A percentile compares a stretch with the other conserved stretches of the same genome.
Evolutionary conservation across 73 alveolate species (phyloP).

Genomic region (Symbiodinium natans): DNA sequence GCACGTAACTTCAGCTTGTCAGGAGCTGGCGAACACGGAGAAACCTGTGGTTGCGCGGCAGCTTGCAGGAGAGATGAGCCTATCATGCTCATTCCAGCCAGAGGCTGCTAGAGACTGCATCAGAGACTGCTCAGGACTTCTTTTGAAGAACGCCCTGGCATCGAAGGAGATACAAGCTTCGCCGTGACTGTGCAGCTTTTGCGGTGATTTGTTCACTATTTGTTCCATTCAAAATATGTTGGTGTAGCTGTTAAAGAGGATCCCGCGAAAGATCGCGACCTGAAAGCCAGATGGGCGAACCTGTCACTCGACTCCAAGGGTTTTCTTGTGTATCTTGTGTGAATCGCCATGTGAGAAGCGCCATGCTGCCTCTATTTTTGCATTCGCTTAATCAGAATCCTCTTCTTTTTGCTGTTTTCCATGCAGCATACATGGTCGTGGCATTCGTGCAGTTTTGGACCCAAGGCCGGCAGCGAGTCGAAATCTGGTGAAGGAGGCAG

Average conservation of each 20-base stretch:
- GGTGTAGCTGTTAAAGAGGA: neutral
- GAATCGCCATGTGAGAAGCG: neutral
- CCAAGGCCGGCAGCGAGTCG: constrained; percentile 38
- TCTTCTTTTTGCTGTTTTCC: neutral
- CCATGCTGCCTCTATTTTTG: too few relatives aligned
- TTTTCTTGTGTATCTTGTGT: neutral
- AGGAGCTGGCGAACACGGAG: constrained; percentile 72
- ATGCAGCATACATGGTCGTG: neutral
- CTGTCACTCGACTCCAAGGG: neutral
- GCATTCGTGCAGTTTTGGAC: neutral
- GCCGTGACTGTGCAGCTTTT: too few relatives aligned
- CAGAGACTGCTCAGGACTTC: constrained; percentile 2
- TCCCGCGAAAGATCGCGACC: constrained; percentile 65
- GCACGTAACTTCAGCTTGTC: neutral
- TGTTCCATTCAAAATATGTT: too few relatives aligned
- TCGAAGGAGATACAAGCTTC: neutral
- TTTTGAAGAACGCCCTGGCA: constrained; percentile 83
- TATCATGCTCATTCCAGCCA: neutral
- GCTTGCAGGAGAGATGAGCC: constrained; percentile 45
- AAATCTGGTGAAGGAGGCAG: constrained; percentile 76
- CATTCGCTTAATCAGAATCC: too few relatives aligned
- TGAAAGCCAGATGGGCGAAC: constrained; percentile 61
- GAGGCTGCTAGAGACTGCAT: neutral
- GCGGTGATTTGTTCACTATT: too few relatives aligned
- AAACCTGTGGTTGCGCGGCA: constrained; percentile 91